Base-by-base conservation (phyloP, 1,284 basidiomycete genomes). In the Malassezia slooffiae region DNA sequence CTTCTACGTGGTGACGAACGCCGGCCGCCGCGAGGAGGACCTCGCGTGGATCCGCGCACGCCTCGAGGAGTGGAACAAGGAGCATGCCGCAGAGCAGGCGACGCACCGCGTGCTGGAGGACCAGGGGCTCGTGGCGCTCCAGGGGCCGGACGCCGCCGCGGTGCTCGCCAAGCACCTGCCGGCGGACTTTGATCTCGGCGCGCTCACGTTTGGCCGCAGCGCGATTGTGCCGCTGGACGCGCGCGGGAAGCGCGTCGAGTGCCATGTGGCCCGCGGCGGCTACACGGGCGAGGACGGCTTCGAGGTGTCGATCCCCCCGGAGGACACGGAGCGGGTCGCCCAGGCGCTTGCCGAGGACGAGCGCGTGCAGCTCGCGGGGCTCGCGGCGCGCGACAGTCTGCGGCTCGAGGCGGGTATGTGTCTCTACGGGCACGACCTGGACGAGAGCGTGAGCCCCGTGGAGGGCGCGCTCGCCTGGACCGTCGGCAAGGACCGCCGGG, bases 281-380 rank as follows among this genome's bases (percentile, higher is more conserved):
- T 99, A 99, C 73, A 97, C 93, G 0, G 91, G 93, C 24, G 93
- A 99, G 72, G 91, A 99, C 70, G 93, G 91, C 0, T 96, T 97
- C 57, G 91, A 97, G 75, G 88, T 96, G 60, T 93, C 88, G 3
- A 83, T 95, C 34, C 85, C 87, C 1, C 85, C 85, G 1, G 74
- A 76, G 9, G 75, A 82, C 36, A 82, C 87, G 0, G 75, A 80
- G 6, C 76, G 78, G 5, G 76, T 91, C 32, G 81, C 88, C 0
- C 74, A 79, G 29, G 71, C 83, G 15, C 76, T 96, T n/a, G 52
- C 72, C 12, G 46, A 55, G 1, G 73, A 78, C 24, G 76, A 80
- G 52, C 59, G 76, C 1, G 85, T 93, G 2, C 80, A 85, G 70
- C 76, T 93, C 5, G 83, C 85, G 0, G 91, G 93, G 13, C 78